Conservation (phyloP, 2,329 filamentous ascomycete genomes). For the Ceratocystis ficicola region DNA sequence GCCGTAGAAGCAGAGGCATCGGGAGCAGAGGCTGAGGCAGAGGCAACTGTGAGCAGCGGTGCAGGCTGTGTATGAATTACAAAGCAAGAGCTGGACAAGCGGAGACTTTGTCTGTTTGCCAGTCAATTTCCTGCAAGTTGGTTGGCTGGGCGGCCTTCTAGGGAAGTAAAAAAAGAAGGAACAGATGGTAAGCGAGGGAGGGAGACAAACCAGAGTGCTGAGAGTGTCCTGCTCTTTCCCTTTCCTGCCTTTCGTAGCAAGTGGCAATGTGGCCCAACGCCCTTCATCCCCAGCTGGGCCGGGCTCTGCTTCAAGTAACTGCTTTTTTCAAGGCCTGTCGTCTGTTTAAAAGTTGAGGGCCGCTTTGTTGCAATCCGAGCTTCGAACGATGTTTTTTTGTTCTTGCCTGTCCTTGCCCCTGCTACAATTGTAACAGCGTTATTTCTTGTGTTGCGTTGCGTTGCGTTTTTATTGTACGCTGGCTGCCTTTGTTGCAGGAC, state of each 20-base stretch:
- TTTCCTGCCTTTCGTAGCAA: background rate
- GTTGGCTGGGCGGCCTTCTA: background rate
- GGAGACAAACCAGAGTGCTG: background rate
- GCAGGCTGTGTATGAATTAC: background rate
- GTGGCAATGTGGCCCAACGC: background rate
- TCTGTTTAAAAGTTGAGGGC: constrained; percentile 7
- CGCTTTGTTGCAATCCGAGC: constrained; percentile 4
- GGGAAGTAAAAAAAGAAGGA: background rate
- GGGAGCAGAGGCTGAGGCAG: background rate
- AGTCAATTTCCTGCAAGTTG: background rate
- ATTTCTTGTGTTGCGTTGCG: background rate
- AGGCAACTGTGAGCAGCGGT: background rate
- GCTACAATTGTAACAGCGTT: background rate
- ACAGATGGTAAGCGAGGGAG: no score
- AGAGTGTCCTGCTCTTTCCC: background rate
- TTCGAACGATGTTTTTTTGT: background rate
- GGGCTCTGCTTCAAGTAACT: background rate
- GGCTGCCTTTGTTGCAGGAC: background rate
- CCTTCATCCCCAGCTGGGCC: background rate
- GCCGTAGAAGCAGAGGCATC: background rate
- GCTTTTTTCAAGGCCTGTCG: background rate
- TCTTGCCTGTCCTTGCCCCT: background rate
- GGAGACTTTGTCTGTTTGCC: background rate
- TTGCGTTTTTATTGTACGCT: background rate
- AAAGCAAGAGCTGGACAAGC: background rate